Conservation (phyloP, 108 stramenopile genomes). For the Skeletonema tropicum region DNA sequence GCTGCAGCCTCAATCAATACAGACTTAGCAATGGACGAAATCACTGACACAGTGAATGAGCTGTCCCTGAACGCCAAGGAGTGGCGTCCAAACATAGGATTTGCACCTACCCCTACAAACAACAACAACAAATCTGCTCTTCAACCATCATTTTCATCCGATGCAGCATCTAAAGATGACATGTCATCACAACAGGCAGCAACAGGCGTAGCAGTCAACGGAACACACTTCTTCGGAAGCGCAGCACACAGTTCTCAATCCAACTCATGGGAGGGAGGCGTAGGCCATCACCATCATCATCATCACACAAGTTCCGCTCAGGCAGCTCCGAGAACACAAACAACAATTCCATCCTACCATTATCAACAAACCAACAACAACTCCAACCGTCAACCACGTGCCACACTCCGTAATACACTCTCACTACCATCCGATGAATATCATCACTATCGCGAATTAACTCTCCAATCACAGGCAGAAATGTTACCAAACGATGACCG, state of each 20-base stretch:
- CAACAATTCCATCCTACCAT: constrained; percentile 26
- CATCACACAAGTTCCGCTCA: constrained; percentile 7
- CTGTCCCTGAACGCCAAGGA: constrained; percentile 32
- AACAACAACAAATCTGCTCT: not conserved
- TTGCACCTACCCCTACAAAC: not conserved
- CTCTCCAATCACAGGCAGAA: constrained; percentile 59
- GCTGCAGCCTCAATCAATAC: too few relatives aligned
- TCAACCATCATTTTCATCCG: constrained; percentile 5
- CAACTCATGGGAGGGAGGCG: constrained; percentile 12
- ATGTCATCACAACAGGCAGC: not conserved
- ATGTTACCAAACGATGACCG: constrained; percentile 74
- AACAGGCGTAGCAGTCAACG: constrained; percentile 39
- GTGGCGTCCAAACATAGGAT: constrained; percentile 24
- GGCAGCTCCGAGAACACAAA: constrained; percentile 49
- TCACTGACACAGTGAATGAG: constrained; percentile 10
- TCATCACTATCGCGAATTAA: constrained; percentile 64
- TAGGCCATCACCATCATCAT: too few relatives aligned
- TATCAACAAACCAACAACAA: constrained; percentile 14
- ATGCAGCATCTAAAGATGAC: constrained; percentile 11
- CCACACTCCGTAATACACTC: constrained; percentile 55
- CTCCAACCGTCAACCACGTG: constrained; percentile 33
- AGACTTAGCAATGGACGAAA: constrained; percentile 23
- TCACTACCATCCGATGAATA: constrained; percentile 58
- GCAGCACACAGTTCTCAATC: constrained; percentile 1
- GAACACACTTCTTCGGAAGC: constrained; percentile 43